A percentile compares a stretch with the other conserved stretches of the same genome.
Conservation (phyloP, 108 stramenopile genomes). For the Discostella stelligeroides region DNA sequence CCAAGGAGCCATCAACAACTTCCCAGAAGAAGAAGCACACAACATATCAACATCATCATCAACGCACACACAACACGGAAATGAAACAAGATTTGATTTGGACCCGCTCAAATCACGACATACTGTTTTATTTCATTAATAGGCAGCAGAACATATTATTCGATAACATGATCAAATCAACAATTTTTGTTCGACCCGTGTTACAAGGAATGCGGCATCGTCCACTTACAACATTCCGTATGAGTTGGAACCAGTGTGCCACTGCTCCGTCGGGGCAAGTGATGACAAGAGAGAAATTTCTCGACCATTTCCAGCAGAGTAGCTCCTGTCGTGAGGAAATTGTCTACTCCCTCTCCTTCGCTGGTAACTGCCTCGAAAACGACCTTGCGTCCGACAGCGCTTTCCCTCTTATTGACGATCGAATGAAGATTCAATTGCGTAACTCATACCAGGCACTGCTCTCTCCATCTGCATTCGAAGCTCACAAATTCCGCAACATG, state of each 20-base stretch:
- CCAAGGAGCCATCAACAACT: no score
- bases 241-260: neutral
- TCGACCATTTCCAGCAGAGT: neutral
- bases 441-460: constrained; percentile 17
- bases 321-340: constrained; percentile 11
- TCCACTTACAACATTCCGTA: neutral
- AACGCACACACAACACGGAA: no score
- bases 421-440: constrained; percentile 28
- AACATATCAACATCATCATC: no score
- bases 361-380: constrained; percentile 22
- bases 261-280: neutral
- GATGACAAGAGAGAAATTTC: neutral
- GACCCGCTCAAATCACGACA: no score
- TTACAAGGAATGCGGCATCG: neutral
- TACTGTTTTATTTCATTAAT: no score
- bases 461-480: constrained; percentile 6
- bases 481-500: constrained; percentile 12
- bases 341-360: constrained; percentile 29
- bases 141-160: no score
- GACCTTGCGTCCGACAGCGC: constrained; percentile 40
- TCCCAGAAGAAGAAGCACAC: no score
- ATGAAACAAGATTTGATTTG: no score
- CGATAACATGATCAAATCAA: neutral
- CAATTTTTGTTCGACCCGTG: neutral
- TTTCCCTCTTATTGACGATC: constrained; percentile 28